Evolutionary conservation across 2,329 filamentous ascomycete species (phyloP), one percentile per base, ranked within the genome.

Genomic region (Fusarium armeniacum): DNA sequence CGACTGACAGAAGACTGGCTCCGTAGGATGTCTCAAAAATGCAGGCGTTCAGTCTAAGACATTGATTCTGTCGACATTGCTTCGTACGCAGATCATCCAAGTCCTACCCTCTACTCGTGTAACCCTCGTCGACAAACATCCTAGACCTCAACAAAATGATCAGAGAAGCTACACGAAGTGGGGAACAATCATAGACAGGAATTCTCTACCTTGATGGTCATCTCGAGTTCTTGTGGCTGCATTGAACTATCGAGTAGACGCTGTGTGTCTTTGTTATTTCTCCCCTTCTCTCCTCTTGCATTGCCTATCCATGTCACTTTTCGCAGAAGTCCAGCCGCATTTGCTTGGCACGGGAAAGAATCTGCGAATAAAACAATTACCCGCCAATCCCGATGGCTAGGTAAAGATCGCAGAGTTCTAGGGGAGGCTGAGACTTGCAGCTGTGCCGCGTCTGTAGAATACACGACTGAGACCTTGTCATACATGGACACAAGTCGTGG

Each of bases 351-450:
- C 11, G 36, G 36, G 5, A 20, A n/a, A 11, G 18, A 11, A n/a
- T 5, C n/a, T 20, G 5, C 3, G 7, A n/a, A n/a, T n/a, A n/a
- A n/a, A n/a, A n/a, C n/a, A n/a, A n/a, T n/a, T n/a, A n/a, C n/a
- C n/a, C n/a, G n/a, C n/a, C 10, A 20, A 38, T 38, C 4, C 10
- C 1, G n/a, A 20, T 12, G 6, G 5, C 7, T 1, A 20, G 3
- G 2, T 38, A 20, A n/a, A 38, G n/a, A 6, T 38, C 5, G 5
- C n/a, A 11, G 5, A 12, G 18, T 3, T 20, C 18, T 20, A 11
- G 18, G 20, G 3, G 36, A 38, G 36, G 36, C 18, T 38, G 36
- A 38, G 36, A 20, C 18, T n/a, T 38, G 18, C 36, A 38, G 9
- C 36, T 38, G 18, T 38, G 18, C 35, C 18, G 35, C 18, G 35